Percentiles rank a stretch among this genome's conserved stretches.
Conservation (phyloP, 805 yeast species). For the Lachancea quebecensis region DNA sequence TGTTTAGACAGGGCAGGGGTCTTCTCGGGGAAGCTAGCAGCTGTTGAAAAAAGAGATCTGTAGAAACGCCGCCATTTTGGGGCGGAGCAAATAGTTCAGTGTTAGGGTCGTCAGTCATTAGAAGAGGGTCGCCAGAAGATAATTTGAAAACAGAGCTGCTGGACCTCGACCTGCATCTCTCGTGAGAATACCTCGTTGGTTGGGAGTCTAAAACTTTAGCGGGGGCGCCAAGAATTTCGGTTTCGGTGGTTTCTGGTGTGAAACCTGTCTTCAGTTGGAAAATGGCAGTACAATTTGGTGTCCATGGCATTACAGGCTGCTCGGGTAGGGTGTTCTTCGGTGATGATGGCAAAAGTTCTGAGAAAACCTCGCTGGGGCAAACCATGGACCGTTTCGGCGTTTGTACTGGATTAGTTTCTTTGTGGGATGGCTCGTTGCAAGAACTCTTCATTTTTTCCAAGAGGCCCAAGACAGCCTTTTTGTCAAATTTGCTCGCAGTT, state of each 20-base stretch:
- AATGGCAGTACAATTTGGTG: conserved; percentile 18
- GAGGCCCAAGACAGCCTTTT: conserved; percentile 22
- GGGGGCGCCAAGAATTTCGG: conserved; percentile 15
- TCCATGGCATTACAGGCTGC: conserved; percentile 17
- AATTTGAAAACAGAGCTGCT: conserved; percentile 27
- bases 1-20: conserved; percentile 17
- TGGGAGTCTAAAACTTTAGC: conserved; percentile 6
- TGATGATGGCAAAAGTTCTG: conserved; percentile 9
- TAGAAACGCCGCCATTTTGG: not conserved
- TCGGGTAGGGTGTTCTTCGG: conserved; percentile 12
- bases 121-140: conserved; percentile 29
- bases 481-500: conserved; percentile 16
- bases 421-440: not conserved
- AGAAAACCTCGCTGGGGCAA: conserved; percentile 8
- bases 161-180: conserved; percentile 1
- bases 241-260: conserved; percentile 22
- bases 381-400: conserved; percentile 2
- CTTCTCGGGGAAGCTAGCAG: conserved; percentile 16
- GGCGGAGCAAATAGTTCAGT: conserved; percentile 9
- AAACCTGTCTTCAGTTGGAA: conserved; percentile 22
- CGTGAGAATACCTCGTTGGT: not conserved
- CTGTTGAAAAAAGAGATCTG: conserved; percentile 17
- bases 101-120: conserved; percentile 27
- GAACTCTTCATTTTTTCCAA: conserved; percentile 26
- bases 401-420: conserved; percentile 1